phyloP scores from a whole-genome alignment of 208 protist species.

The Naegleria fowleri region DNA sequence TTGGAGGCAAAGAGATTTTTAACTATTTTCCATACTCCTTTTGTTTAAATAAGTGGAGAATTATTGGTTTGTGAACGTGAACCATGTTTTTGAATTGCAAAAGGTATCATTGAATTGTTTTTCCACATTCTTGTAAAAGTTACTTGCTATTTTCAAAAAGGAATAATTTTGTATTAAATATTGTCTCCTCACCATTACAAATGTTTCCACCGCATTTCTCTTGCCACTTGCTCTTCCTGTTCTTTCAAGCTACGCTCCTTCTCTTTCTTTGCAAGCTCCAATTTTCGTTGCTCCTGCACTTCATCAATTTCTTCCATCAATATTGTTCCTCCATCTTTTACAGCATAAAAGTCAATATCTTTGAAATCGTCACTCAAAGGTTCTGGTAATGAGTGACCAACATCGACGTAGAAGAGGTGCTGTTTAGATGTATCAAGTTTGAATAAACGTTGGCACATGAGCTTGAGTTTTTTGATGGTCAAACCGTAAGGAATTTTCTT shows the following conservation, averaged over 20 bases:
- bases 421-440: not conserved
- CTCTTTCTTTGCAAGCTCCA: not conserved
- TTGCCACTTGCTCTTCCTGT: not conserved
- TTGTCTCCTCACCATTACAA: no score
- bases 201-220: not conserved
- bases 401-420: not conserved
- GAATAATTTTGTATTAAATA: not conserved
- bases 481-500: not conserved
- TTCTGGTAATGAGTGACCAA: not conserved
- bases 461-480: not conserved
- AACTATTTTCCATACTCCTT: no score
- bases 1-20: no score
- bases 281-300: not conserved
- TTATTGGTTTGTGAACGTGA: no score
- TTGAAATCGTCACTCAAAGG: not conserved
- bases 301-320: not conserved
- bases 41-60: no score
- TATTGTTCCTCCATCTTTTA: not conserved
- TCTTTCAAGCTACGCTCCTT: not conserved
- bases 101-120: no score
- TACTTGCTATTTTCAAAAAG: no score
- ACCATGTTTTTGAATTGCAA: no score
- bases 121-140: no score
- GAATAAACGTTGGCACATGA: not conserved
- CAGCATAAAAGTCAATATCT: conserved; percentile 2